Evolutionary conservation across 176 grass and related monocot genomes (phyloP).

Genomic region (Rhynchospora tenuis): DNA sequence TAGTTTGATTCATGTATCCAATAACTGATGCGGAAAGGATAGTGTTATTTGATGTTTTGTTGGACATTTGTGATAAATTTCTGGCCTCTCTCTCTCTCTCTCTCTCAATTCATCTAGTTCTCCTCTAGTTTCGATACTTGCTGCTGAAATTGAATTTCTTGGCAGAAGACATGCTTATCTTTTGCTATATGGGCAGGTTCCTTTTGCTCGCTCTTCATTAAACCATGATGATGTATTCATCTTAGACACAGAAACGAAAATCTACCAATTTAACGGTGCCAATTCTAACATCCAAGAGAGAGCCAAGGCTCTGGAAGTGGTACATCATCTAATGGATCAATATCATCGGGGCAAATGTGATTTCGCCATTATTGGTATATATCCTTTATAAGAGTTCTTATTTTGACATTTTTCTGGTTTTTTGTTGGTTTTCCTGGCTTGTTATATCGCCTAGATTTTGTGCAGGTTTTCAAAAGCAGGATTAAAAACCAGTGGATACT

Average conservation of each 20-base stretch:
- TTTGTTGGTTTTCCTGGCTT: neutral
- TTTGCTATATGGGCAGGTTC: constrained; percentile 62
- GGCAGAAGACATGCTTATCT: neutral
- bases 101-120: neutral
- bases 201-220: constrained; percentile 79
- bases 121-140: neutral
- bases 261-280: constrained; percentile 95
- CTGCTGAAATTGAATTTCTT: constrained; percentile 12
- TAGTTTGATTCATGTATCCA: neutral
- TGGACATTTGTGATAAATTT: neutral
- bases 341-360: constrained; percentile 80
- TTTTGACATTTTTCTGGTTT: neutral
- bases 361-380: constrained; percentile 86
- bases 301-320: constrained; percentile 88
- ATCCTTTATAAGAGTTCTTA: neutral
- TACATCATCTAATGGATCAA: constrained; percentile 90
- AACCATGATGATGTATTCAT: constrained; percentile 99
- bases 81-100: neutral
- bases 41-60: neutral
- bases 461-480: neutral
- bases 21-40: neutral
- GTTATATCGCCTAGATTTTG: constrained; percentile 10
- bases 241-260: constrained; percentile 77
- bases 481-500: neutral
- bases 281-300: constrained; percentile 99